Base-by-base conservation (phyloP, 345 rosid genomes). In the Lepidium africanum region DNA sequence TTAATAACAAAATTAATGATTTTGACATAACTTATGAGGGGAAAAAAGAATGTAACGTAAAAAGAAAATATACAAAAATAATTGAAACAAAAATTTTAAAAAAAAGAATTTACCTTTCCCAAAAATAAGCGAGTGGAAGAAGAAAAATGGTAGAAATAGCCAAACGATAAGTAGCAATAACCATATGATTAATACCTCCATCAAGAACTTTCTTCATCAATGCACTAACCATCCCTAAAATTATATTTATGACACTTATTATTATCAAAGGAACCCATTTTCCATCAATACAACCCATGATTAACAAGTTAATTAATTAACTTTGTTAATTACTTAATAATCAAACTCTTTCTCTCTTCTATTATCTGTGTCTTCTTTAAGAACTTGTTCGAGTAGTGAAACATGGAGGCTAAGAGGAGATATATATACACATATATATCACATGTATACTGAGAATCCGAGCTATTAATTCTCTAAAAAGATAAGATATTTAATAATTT, bases 131-230 rank as follows among this genome's bases (percentile, higher is more conserved):
- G 32, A 85, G 75, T 0, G 90, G 90, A 38, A 75, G 78, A 55
- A 85, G 73, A 76, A 83, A 80, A 19, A 76, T 0, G 10, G 85
- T 61, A 30, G 87, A 81, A 59, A 85, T 78, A 12, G 54, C 63
- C 36, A 83, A 79, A 17, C 90, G 84, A 63, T 85, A 85, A 0
- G 90, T 83, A 75, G 85, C 66, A 14, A 85, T 66, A n/a, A 85
- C 82, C 76, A 83, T 67, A 63, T 76, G 85, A 67, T 80, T 72
- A 38, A 78, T 67, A 25, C 87, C 90, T 56, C 80, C 80, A 50
- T 78, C 84, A 52, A 83, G 83, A 36, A 74, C 76, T 74, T 80
- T 75, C 83, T 85, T 81, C 41, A 85, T 82, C 48, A 85, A 74
- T 49, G 81, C 79, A 25, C 81, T 80, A 68, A 80, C 83, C 41